phyloP scores from a whole-genome alignment of 2,329 filamentous ascomycete species.

The Grosmannia penicillata region DNA sequence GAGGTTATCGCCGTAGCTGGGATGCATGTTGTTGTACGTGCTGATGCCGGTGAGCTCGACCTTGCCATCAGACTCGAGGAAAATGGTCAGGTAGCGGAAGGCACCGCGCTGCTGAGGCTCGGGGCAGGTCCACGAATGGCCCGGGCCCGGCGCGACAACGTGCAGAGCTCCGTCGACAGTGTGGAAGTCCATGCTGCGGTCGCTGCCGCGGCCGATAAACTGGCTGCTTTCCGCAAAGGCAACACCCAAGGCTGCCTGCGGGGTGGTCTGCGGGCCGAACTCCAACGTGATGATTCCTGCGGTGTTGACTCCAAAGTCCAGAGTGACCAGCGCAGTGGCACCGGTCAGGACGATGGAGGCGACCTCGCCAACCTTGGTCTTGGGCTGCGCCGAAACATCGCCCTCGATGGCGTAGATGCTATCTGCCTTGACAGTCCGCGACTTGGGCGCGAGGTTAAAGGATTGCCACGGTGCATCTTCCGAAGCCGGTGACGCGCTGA shows the following conservation, averaged over 20 bases:
- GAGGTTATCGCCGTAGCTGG: constrained; percentile 24
- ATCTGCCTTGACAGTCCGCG: not conserved
- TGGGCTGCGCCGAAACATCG: not conserved
- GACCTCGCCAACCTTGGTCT: not conserved
- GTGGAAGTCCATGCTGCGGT: constrained; percentile 13
- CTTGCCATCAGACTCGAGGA: constrained; percentile 12
- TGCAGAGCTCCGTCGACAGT: constrained; percentile 32
- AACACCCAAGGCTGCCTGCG: not conserved
- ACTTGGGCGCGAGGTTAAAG: not conserved
- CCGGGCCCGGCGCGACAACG: constrained; percentile 19
- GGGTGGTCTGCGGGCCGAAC: not conserved
- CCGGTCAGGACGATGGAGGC: not conserved
- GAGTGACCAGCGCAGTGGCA: not conserved
- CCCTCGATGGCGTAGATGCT: not conserved
- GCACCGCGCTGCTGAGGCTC: constrained; percentile 29
- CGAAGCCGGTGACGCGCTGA: not conserved
- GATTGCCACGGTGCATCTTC: not conserved
- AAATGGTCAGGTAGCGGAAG: constrained; percentile 35
- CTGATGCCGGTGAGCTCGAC: constrained; percentile 8
- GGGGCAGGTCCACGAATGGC: constrained; percentile 19
- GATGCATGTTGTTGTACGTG: constrained; percentile 21
- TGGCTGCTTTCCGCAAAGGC: not conserved
- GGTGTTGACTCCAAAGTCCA: not conserved
- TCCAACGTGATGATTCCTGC: not conserved
- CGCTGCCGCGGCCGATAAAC: not conserved